These are phyloP conservation scores for Talaromyces verruculosus DNA, from an alignment of 2,329 filamentous ascomycete species.

Conservation along the genomic window DNA sequence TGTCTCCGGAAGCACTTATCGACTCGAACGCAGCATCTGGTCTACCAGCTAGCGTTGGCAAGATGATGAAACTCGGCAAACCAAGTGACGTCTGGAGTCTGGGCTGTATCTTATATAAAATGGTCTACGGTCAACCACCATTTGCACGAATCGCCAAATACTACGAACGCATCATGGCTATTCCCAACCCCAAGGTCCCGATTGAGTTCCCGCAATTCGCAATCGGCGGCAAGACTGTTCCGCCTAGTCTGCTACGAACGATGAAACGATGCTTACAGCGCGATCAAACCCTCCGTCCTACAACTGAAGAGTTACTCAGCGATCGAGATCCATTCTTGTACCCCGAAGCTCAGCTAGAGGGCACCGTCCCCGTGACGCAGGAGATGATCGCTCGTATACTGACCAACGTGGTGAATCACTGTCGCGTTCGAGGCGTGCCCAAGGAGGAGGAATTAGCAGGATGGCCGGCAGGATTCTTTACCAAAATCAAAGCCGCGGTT, in stretches of 20 bases:
- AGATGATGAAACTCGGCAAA: conserved; percentile 93
- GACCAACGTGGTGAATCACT: conserved; percentile 60
- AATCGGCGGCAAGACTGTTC: conserved; percentile 52
- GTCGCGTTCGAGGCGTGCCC: conserved; percentile 56
- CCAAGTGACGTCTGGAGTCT: conserved; percentile 95
- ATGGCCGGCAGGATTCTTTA: conserved; percentile 51
- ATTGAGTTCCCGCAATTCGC: conserved; percentile 50
- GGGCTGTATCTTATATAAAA: conserved; percentile 95
- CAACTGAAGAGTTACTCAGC: conserved; percentile 56
- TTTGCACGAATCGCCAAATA: conserved; percentile 90
- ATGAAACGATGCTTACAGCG: conserved; percentile 60
- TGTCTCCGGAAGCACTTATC: conserved; percentile 92
- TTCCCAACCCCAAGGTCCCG: conserved; percentile 50
- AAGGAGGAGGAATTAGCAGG: conserved; percentile 56
- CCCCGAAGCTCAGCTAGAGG: conserved; percentile 52
- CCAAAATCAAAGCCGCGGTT: conserved; percentile 48
- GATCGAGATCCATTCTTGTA: conserved; percentile 59
- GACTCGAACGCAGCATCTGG: conserved; percentile 72
- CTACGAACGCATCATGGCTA: conserved; percentile 70
- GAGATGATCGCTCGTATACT: conserved; percentile 62
- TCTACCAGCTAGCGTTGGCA: conserved; percentile 51
- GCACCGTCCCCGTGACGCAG: conserved; percentile 53
- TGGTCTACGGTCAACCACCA: conserved; percentile 95
- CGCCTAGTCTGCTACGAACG: conserved; percentile 56
- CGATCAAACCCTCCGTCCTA: conserved; percentile 57